Evolutionary conservation across 73 alveolate species (phyloP), one percentile per base, ranked within the genome.

Genomic region (Breviolum minutum): DNA sequence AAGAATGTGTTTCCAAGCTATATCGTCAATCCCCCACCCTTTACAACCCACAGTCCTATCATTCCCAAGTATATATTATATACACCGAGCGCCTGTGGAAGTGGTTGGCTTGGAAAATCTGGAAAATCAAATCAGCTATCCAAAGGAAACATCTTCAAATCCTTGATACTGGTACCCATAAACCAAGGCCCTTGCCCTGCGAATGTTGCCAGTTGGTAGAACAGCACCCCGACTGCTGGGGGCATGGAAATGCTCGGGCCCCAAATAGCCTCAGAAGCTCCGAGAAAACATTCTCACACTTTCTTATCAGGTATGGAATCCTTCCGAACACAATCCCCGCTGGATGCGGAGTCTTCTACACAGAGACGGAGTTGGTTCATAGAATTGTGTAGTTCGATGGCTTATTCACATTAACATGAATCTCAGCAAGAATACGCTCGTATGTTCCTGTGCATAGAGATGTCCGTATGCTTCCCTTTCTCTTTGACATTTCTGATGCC

Each of bases 191-290:
- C 90, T 20, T 17, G 76, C 92, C 92, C 92, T 19, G 76, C 73
- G 60, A 83, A 74, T 60, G 62, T 11, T 16, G 92, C 92, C 76
- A 83, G 73, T 74, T 83, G 62, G 63, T 83, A 83, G 92, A 83
- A 83, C 62, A 83, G 92, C 48, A 83, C 76, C 8, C 92, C 92
- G 11, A 60, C 19, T 20, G 92, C 92, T 54, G 92, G 92, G 24
- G 92, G 92, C 92, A 83, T 60, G 13, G 92, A 54, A 20, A 83
- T 62, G 71, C 76, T 83, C 26, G 92, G 92, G 10, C 92, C 92
- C 92, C 26, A 54, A 19, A 83, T 10, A 19, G 61, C 92, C 92
- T 83, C n/a, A 8, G 29, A 6, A 7, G 86, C 63, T 63, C 5
- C 12, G 63, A 8, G 11, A 76, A 76, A 76, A 76, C 63, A 60